Evolutionary conservation across 148 eudicot species (phyloP), one percentile per base, ranked within the genome.

Genomic region (Dysphania ambrosioides): DNA sequence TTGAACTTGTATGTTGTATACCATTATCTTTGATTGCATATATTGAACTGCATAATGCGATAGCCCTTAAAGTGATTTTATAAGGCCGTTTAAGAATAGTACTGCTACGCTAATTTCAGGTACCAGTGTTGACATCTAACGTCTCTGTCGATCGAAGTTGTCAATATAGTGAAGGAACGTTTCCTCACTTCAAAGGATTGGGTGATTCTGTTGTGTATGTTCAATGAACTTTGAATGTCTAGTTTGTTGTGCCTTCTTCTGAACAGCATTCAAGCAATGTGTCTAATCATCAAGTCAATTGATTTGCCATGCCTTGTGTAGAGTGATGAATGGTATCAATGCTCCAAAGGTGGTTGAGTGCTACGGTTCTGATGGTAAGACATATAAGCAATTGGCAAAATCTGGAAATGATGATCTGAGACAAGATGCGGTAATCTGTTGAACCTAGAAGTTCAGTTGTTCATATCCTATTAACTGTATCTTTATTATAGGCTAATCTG

Each of bases 311-410:
- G 16, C 87, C 49, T 66, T 66, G 16, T 66, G 70, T 40, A 95
- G 98, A 82, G 89, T 95, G 79, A 95, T 95, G 98, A 92, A 90
- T 83, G 98, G 98, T 71, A 92, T 95, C 83, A 95, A 95, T 88
- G 98, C 98, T 83, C 98, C 98, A 40, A 95, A 95, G 80, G 96
- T 90, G 78, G 96, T 95, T 72, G 93, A 88, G 75, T 92, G 98
- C 86, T 86, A 85, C 55, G 98, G 97, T 72, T 95, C 98, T 59
- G 96, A 95, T 78, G 98, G 98, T 74, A 92, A 86, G 82, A 90
- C 79, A 78, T 95, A 95, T 72, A 87, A 91, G 59, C 98, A 95
- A 83, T 87, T 95, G 77, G 98, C 97, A 66, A 95, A 95, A 85
- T 95, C 98, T 77, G 98, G 98, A 74, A 95, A 95, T 75, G 98